Conservation (phyloP, 805 yeast genomes). For the Spathaspora sp. region DNA sequence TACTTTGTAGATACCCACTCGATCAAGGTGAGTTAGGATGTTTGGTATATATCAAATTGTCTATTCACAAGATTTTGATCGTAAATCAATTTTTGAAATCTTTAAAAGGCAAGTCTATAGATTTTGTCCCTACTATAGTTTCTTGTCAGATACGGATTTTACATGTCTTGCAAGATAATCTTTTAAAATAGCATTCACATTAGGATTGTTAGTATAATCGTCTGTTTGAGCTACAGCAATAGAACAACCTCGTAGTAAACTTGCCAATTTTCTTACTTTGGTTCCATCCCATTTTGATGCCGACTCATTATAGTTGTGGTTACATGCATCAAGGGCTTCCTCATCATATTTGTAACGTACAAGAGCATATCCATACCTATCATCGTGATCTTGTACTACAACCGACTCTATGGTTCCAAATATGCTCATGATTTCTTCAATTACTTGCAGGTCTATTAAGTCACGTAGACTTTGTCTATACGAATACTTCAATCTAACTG, state of each 20-base stretch:
- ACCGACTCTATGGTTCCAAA: constrained; percentile 37
- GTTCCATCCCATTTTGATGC: constrained; percentile 46
- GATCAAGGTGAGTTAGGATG: not conserved
- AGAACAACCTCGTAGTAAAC: constrained; percentile 38
- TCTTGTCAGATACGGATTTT: constrained; percentile 31
- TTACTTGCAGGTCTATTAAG: constrained; percentile 25
- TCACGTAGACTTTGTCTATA: constrained; percentile 31
- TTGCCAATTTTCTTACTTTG: constrained; percentile 42
- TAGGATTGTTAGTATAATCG: constrained; percentile 3
- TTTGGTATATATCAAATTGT: not conserved
- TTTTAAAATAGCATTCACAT: constrained; percentile 5
- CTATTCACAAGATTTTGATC: constrained; percentile 3
- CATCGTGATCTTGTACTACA: constrained; percentile 6
- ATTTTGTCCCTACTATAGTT: not conserved
- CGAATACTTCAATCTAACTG: constrained; percentile 44
- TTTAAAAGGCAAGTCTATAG: constrained; percentile 6
- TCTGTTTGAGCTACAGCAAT: not conserved
- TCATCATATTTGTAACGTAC: constrained; percentile 25
- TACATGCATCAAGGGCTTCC: constrained; percentile 31
- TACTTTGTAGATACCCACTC: not conserved
- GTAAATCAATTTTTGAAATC: constrained; percentile 5
- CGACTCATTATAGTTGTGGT: constrained; percentile 39
- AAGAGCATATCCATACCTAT: constrained; percentile 35
- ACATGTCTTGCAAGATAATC: constrained; percentile 13
- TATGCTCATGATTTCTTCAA: constrained; percentile 38